These are phyloP conservation scores for Termitomyces sp. DNA, from an alignment of 768 basidiomycete species.

Conservation along the genomic window DNA sequence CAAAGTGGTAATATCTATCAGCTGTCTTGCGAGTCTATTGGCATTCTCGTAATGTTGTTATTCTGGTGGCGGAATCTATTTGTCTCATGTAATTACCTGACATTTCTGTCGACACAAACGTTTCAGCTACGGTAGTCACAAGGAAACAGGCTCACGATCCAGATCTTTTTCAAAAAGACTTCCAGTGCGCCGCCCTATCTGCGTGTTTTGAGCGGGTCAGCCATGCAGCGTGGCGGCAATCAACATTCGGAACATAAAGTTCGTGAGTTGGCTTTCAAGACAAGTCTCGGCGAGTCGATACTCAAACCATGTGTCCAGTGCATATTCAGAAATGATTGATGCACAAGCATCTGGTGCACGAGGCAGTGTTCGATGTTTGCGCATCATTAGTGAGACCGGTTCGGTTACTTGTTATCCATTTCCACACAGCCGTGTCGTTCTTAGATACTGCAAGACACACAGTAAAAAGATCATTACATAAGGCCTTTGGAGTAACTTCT, in stretches of 20 bases:
- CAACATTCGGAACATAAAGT: background rate
- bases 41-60: background rate
- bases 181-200: background rate
- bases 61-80: background rate
- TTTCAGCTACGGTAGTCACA: background rate
- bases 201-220: background rate
- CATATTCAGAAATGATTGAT: background rate
- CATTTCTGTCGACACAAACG: background rate
- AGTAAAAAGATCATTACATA: background rate
- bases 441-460: background rate
- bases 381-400: background rate
- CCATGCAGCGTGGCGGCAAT: background rate
- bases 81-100: background rate
- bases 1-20: background rate
- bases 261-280: background rate
- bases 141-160: background rate
- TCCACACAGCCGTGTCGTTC: too few species aligned
- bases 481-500: background rate
- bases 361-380: slow-evolving; percentile 1
- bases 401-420: background rate
- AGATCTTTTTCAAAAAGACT: background rate
- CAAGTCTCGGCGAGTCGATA: background rate
- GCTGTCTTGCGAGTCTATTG: background rate
- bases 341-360: background rate
- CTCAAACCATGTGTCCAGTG: background rate